Evolutionary conservation across 495 filamentous ascomycete species (phyloP).

Genomic region (Aspergillus carlsbadensis): DNA sequence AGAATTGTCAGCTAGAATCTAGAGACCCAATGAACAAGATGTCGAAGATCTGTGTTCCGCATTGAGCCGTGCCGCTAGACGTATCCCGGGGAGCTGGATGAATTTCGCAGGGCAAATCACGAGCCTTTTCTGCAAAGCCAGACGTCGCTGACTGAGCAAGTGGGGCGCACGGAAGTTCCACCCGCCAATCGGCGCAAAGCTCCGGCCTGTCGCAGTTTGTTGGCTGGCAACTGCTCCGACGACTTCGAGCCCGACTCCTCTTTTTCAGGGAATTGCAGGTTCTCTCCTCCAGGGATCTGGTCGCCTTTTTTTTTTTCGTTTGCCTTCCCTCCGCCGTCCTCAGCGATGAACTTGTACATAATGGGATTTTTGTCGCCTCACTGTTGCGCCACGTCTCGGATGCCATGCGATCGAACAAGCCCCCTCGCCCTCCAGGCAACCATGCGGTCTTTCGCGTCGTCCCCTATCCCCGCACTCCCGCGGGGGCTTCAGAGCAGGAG

Average conservation of each 20-base stretch:
- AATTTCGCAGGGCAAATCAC: no score
- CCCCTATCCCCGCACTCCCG: neutral
- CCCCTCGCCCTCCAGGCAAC: neutral
- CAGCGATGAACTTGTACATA: neutral
- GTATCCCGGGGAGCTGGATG: no score
- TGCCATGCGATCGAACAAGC: constrained; percentile 7
- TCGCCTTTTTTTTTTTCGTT: neutral
- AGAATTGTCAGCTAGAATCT: neutral
- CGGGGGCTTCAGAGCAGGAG: neutral
- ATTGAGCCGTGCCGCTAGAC: no score
- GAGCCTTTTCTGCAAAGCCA: no score
- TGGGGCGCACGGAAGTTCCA: no score
- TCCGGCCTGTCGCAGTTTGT: no score
- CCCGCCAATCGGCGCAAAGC: no score
- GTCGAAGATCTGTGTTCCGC: no score
- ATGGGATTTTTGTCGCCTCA: neutral
- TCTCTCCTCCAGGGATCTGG: neutral
- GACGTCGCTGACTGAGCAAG: no score
- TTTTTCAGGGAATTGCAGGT: neutral
- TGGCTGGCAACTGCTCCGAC: no score
- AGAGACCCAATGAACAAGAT: neutral
- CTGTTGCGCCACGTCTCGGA: neutral
- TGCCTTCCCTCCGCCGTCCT: neutral
- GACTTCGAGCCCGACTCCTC: no score
- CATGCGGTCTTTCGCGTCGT: constrained; percentile 4